phyloP scores from a whole-genome alignment of 257 asterid species.

The Agastache rugosa region DNA sequence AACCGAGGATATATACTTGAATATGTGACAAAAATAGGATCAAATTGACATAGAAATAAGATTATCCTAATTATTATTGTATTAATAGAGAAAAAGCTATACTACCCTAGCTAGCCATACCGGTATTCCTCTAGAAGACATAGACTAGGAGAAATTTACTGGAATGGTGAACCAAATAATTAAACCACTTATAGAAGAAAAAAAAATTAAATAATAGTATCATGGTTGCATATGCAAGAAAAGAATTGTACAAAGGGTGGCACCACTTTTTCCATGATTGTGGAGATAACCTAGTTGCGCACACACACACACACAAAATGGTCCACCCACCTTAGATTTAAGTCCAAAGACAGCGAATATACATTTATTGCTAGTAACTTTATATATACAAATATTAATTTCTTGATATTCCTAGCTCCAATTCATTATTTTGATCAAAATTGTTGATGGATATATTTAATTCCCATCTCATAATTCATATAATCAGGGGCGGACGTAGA shows the following conservation, averaged over 20 bases:
- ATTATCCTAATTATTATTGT: not conserved
- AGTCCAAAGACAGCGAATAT: not conserved
- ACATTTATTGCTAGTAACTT: not conserved
- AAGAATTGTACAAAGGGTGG: not conserved
- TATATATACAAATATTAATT: not conserved
- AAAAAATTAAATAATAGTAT: not conserved
- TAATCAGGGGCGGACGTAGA: too few relatives aligned
- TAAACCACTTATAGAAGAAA: conserved; percentile 19
- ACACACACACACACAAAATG: not conserved
- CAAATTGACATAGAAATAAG: not conserved
- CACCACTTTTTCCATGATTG: conserved; percentile 35
- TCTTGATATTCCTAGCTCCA: not conserved
- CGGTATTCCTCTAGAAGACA: not conserved
- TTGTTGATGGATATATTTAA: not conserved
- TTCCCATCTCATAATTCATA: not conserved
- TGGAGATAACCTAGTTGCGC: conserved; percentile 26
- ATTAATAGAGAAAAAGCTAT: conserved; percentile 5
- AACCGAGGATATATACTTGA: not conserved
- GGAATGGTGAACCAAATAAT: conserved; percentile 33
- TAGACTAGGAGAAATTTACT: conserved; percentile 12
- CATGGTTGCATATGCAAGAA: conserved; percentile 31
- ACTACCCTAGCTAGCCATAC: conserved; percentile 7
- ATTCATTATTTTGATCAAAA: not conserved
- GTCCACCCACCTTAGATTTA: conserved; percentile 5
- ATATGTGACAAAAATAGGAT: not conserved